Evolutionary conservation across 345 rosid genomes (phyloP), one percentile per base, ranked within the genome.

Genomic region (Fremontodendron californicum): DNA sequence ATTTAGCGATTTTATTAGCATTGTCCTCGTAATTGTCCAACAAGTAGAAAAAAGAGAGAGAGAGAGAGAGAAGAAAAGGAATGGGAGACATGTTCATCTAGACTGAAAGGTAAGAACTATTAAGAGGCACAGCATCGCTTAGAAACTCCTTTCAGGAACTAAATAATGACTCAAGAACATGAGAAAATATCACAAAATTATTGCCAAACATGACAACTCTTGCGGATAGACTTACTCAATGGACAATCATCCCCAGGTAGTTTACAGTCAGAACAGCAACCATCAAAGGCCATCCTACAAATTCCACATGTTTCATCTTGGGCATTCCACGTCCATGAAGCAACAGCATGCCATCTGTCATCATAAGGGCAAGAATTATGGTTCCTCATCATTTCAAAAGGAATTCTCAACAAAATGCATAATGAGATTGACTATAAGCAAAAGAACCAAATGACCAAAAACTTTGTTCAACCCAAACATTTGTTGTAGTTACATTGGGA

Each of bases 321-420:
- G 37, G 98, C 96, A 89, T 89, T 97, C 99, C 98, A 96, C 16
- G 94, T 92, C 98, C 98, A 93, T 64, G 97, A 90, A 77, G 92
- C 97, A 75, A 93, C 96, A 76, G 93, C 98, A 81, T 96, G 98
- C 94, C 97, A 96, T 85, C 99, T 93, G 60, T 29, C 62, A 19
- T 66, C 58, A 65, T 33, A 75, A 37, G 8, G 23, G 35, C 8
- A 70, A 72, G 37, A 74, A 39, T 58, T 35, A 42, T 6, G n/a
- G n/a, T 57, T 43, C 55, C 13, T 18, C 58, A 37, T 4, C 31
- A 72, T 11, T 29, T 65, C 5, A 45, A 42, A 73, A 63, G 60
- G 39, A 18, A 1, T 18, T 1, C 3, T n/a, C 10, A 72, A 43
- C 16, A n/a, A 57, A 40, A 25, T 19, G 27, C 2, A 9, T 31